Percentiles rank a stretch among this genome's conserved stretches.
phyloP scores from a whole-genome alignment of 768 basidiomycete species.

The Podaxis pistillaris region DNA sequence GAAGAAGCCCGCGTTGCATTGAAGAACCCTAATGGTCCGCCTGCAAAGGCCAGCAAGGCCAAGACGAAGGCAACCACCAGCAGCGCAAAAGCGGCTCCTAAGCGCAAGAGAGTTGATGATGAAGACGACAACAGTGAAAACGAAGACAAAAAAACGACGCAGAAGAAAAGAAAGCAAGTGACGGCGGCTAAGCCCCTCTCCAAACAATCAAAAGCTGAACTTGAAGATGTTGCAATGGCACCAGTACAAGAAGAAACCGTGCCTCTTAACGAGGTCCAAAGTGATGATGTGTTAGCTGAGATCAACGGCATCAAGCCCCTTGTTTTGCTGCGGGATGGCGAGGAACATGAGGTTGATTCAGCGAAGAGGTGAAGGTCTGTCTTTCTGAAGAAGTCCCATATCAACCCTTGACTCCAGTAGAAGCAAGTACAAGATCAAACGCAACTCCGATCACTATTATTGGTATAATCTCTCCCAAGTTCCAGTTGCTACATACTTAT shows the following conservation, averaged over 20 bases:
- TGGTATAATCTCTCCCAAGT: slow-evolving; percentile 24
- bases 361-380: slow-evolving; percentile 30
- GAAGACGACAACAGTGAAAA: not conserved
- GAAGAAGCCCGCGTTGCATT: slow-evolving; percentile 42
- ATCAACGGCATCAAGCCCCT: slow-evolving; percentile 54
- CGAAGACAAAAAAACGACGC: slow-evolving; percentile 8
- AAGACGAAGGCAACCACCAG: slow-evolving; percentile 10
- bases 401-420: slow-evolving; percentile 21
- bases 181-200: not conserved
- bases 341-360: slow-evolving; percentile 45
- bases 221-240: not conserved
- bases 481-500: not conserved
- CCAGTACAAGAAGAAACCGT: not conserved
- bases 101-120: slow-evolving; percentile 8
- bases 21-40: slow-evolving; percentile 37
- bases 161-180: slow-evolving; percentile 2
- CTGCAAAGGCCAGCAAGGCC: slow-evolving; percentile 12
- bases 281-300: slow-evolving; percentile 7
- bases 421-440: slow-evolving; percentile 34
- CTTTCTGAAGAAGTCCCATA: not conserved
- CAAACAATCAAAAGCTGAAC: not conserved
- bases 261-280: not conserved
- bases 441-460: slow-evolving; percentile 41
- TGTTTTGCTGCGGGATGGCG: slow-evolving; percentile 43
- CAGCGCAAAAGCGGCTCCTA: slow-evolving; percentile 1